Conservation (phyloP, 1,139 yeast genomes). For the Taphrina sp. region DNA sequence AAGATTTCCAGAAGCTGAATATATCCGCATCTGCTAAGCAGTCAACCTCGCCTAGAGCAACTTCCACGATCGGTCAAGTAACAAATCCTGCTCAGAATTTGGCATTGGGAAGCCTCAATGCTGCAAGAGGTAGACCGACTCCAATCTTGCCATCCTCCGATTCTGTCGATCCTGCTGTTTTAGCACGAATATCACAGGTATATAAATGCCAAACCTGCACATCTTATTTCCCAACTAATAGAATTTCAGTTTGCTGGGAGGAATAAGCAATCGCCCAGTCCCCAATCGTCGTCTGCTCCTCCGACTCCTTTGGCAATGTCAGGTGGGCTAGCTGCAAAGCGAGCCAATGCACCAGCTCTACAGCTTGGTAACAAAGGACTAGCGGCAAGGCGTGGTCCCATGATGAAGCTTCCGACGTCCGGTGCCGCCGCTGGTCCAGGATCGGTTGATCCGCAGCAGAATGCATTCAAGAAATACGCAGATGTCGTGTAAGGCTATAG, state of each 20-base stretch:
- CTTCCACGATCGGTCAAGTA: neutral
- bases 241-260: slow-evolving; percentile 23
- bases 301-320: slow-evolving; percentile 1
- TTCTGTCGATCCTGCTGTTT: slow-evolving; percentile 22
- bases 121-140: slow-evolving; percentile 20
- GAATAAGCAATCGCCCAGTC: slow-evolving; percentile 7
- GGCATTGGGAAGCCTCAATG: slow-evolving; percentile 29
- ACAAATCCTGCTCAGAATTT: slow-evolving; percentile 18
- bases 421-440: neutral
- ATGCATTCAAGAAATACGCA: slow-evolving; percentile 20
- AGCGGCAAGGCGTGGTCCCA: slow-evolving; percentile 22
- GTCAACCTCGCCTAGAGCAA: neutral
- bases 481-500: slow-evolving; percentile 23
- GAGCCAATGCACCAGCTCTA: slow-evolving; percentile 17
- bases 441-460: slow-evolving; percentile 20
- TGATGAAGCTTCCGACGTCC: slow-evolving; percentile 22
- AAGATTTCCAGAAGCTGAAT: slow-evolving; percentile 11
- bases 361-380: slow-evolving; percentile 20
- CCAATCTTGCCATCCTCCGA: no score
- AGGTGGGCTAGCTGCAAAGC: slow-evolving; percentile 2
- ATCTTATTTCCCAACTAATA: neutral
- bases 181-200: slow-evolving; percentile 24
- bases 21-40: neutral
- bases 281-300: neutral
- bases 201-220: neutral